Percentiles rank a stretch among this genome's conserved stretches.
phyloP scores from a whole-genome alignment of 441 rosid genomes.

The Adansonia madagascariensis region DNA sequence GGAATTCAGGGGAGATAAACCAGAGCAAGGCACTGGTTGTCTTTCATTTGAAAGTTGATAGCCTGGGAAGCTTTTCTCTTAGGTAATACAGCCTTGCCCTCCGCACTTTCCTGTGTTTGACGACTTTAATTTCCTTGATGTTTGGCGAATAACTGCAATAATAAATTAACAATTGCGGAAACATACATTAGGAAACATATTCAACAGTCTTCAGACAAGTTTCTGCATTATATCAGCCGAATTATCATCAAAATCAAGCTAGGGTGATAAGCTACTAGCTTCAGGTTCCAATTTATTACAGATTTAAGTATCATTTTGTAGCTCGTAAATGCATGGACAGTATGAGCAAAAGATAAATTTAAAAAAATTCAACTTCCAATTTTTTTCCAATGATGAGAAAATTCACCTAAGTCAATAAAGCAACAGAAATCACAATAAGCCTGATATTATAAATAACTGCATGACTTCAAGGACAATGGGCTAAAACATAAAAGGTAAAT shows the following conservation, averaged over 20 bases:
- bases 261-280: not conserved
- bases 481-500: not conserved
- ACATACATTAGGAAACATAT: slow-evolving; percentile 4
- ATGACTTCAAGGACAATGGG: not conserved
- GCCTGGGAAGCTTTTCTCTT: slow-evolving; percentile 88
- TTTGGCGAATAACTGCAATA: slow-evolving; percentile 75
- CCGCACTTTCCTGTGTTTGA: slow-evolving; percentile 79
- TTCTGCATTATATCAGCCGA: not conserved
- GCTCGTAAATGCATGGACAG: not conserved
- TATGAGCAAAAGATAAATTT: slow-evolving; percentile 6
- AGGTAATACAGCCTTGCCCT: slow-evolving; percentile 89
- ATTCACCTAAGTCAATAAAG: not conserved
- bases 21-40: slow-evolving; percentile 19
- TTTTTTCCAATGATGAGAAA: not conserved
- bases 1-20: not conserved
- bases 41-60: slow-evolving; percentile 82
- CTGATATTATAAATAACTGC: not conserved
- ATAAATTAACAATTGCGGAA: slow-evolving; percentile 8
- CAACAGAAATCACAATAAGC: slow-evolving; percentile 10
- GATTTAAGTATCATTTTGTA: not conserved
- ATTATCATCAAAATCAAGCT: not conserved
- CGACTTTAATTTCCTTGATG: slow-evolving; percentile 76
- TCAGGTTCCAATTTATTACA: not conserved
- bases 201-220: not conserved
- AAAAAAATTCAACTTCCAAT: not conserved